A percentile compares a stretch with the other conserved stretches of the same genome.
Evolutionary conservation across 768 basidiomycete genomes (phyloP).

Genomic region (Butyriboletus loyo): DNA sequence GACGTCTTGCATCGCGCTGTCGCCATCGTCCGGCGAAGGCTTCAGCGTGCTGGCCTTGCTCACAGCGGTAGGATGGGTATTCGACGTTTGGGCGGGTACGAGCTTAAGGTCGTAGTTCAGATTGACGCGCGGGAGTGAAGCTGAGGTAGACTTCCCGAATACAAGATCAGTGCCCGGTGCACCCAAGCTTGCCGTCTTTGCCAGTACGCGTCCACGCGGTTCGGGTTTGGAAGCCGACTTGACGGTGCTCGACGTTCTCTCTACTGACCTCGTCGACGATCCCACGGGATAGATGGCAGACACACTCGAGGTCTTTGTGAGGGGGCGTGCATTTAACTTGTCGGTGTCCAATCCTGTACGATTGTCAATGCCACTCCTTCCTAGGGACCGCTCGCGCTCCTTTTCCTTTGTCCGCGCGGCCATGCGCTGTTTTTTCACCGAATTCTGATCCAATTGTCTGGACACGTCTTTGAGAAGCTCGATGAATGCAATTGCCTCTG

Average conservation of each 20-base stretch:
- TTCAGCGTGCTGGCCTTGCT: not conserved
- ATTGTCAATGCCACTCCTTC: not conserved
- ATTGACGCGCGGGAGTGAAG: slow-evolving; percentile 9
- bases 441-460: slow-evolving; percentile 24
- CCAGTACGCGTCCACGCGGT: not conserved
- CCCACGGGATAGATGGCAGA: slow-evolving; percentile 3
- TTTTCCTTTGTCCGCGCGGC: slow-evolving; percentile 12
- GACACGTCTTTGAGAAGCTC: slow-evolving; percentile 24
- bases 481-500: slow-evolving; percentile 22
- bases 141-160: slow-evolving; percentile 11
- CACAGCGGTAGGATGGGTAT: not conserved
- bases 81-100: not conserved
- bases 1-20: slow-evolving; percentile 15
- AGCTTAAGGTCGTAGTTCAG: slow-evolving; percentile 9
- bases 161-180: not conserved
- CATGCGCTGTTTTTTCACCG: slow-evolving; percentile 24
- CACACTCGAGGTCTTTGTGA: slow-evolving; percentile 17
- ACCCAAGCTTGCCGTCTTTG: slow-evolving; percentile 7
- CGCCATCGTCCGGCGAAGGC: not conserved
- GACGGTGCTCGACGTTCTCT: not conserved
- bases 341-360: not conserved
- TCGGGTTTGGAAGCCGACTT: not conserved
- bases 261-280: not conserved
- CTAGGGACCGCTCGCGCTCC: slow-evolving; percentile 1
- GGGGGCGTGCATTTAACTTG: not conserved